Conservation (phyloP, 2,329 filamentous ascomycete species). For the Lecanicillium sp. region DNA sequence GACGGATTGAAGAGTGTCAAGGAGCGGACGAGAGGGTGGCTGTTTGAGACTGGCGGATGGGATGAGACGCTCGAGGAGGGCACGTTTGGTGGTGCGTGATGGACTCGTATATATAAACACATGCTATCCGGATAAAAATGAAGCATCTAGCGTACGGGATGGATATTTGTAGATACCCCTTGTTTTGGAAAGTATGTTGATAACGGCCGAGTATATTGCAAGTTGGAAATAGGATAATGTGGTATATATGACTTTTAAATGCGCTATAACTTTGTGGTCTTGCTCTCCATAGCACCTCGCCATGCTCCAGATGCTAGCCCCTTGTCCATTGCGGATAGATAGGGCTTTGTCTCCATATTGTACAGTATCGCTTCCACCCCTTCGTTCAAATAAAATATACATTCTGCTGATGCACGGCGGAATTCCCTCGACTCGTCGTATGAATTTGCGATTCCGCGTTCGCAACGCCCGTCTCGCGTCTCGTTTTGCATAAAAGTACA, state of each 20-base stretch:
- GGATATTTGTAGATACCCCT: conserved; percentile 21
- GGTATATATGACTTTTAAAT: too few species aligned
- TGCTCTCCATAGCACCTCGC: too few species aligned
- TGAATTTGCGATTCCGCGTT: too few species aligned
- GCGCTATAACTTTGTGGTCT: too few species aligned
- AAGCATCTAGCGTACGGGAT: conserved; percentile 1
- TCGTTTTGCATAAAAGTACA: background rate
- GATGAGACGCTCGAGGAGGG: conserved; percentile 64
- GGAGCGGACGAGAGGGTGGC: conserved; percentile 62
- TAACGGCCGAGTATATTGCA: conserved; percentile 4
- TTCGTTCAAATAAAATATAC: background rate
- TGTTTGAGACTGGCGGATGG: conserved; percentile 77
- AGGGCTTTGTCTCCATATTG: background rate
- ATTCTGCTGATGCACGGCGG: too few species aligned
- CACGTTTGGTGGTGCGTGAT: conserved; percentile 38
- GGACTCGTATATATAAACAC: background rate
- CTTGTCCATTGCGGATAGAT: too few species aligned
- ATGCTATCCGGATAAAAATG: too few species aligned
- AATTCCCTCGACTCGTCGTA: background rate
- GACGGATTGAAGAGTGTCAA: conserved; percentile 66
- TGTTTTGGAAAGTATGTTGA: conserved; percentile 7
- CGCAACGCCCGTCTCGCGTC: too few species aligned
- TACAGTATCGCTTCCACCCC: background rate
- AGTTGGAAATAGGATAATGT: background rate
- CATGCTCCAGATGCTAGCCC: too few species aligned